phyloP scores from a whole-genome alignment of 306 rosid species.

The Bauhinia variegata region DNA sequence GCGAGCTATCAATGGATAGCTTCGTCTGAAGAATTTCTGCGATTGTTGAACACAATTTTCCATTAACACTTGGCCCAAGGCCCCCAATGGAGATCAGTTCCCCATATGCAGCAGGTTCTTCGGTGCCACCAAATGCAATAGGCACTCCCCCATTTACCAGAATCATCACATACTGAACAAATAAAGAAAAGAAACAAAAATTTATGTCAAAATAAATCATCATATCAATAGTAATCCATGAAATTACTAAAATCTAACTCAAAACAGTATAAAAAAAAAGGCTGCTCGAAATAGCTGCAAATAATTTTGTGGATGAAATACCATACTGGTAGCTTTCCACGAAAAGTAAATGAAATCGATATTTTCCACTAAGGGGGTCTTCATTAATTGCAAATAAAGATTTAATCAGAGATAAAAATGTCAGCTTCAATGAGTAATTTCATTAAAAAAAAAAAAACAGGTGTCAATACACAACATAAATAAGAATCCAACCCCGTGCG shows the following conservation, averaged over 20 bases:
- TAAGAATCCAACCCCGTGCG: neutral
- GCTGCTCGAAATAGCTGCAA: neutral
- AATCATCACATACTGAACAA: conserved; percentile 85
- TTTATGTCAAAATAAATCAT: neutral
- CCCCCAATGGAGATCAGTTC: conserved; percentile 92
- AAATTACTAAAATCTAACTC: neutral
- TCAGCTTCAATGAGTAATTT: conserved; percentile 41
- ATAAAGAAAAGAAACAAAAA: conserved; percentile 21
- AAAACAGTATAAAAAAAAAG: neutral
- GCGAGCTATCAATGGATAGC: conserved; percentile 77
- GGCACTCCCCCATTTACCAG: conserved; percentile 84
- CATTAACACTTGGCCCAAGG: conserved; percentile 77
- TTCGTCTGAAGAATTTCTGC: conserved; percentile 89
- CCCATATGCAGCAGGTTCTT: conserved; percentile 93
- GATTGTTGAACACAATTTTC: conserved; percentile 83
- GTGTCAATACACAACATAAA: conserved; percentile 25
- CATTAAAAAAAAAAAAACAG: conserved; percentile 58
- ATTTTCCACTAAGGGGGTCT: neutral
- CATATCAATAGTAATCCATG: conserved; percentile 3
- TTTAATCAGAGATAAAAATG: neutral
- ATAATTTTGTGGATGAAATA: neutral
- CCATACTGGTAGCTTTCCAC: neutral
- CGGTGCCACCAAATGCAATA: conserved; percentile 82
- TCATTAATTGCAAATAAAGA: neutral
- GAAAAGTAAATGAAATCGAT: neutral